These are phyloP conservation scores for Mycena venus DNA, from an alignment of 768 basidiomycete genomes.

Conservation along the genomic window DNA sequence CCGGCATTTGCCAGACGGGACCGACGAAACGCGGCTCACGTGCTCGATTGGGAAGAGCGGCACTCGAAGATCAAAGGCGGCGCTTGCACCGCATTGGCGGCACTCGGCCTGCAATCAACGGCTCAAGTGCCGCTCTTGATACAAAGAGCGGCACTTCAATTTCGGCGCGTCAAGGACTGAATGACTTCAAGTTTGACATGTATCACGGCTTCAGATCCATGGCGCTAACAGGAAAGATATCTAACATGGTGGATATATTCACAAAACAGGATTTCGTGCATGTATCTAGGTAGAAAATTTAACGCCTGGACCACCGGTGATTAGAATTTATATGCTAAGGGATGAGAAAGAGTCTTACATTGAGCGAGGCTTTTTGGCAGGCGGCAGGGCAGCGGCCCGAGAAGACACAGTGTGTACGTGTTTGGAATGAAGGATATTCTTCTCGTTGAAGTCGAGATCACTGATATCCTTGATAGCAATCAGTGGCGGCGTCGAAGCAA, in stretches of 20 bases:
- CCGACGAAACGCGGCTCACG: no score
- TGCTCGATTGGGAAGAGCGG: neutral
- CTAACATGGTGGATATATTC: neutral
- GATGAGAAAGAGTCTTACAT: neutral
- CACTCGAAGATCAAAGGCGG: neutral
- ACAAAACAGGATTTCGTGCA: neutral
- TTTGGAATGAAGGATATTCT: neutral
- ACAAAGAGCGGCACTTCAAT: neutral
- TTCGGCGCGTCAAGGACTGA: neutral
- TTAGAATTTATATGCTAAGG: neutral
- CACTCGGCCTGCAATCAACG: neutral
- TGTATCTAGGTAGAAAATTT: neutral
- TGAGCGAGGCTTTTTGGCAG: neutral
- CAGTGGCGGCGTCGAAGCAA: neutral
- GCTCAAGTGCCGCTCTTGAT: neutral
- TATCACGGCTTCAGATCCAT: neutral
- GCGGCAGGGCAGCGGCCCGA: no score
- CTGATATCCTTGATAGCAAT: neutral
- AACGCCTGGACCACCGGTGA: neutral
- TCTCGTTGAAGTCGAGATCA: neutral
- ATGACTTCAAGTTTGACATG: neutral
- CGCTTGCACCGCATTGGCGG: neutral
- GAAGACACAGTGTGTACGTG: neutral
- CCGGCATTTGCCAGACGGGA: no score
- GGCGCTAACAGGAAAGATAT: neutral